Percentiles rank a stretch among this genome's conserved stretches.
Evolutionary conservation across 192 early-diverging fungal genomes (phyloP).

Genomic region (Podila epigama): DNA sequence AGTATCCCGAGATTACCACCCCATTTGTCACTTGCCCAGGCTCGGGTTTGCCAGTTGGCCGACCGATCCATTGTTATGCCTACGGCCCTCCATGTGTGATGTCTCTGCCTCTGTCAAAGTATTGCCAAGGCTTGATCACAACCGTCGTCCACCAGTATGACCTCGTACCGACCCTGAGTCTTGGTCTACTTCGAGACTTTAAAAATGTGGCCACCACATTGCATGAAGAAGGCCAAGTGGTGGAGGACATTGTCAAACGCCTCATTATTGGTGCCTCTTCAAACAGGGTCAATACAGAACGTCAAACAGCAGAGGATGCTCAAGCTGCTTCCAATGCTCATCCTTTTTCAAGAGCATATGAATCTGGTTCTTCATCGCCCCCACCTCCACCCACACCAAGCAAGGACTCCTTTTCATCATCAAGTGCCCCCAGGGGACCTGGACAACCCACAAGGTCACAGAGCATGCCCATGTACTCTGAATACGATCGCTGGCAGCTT

Average conservation of each 20-base stretch:
- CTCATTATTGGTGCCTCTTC: conserved; percentile 56
- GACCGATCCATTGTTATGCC: conserved; percentile 85
- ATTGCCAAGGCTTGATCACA: conserved; percentile 77
- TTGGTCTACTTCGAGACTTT: conserved; percentile 80
- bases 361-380: neutral
- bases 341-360: neutral
- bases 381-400: conserved; percentile 2
- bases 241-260: conserved; percentile 70
- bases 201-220: conserved; percentile 74
- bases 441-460: conserved; percentile 21
- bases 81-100: conserved; percentile 87
- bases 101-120: conserved; percentile 69
- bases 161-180: conserved; percentile 76
- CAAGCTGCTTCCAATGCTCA: conserved; percentile 9
- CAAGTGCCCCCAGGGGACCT: neutral
- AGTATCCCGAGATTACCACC: conserved; percentile 48
- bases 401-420: conserved; percentile 10
- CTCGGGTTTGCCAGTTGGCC: conserved; percentile 71
- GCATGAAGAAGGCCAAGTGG: conserved; percentile 63
- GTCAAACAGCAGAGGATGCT: conserved; percentile 17
- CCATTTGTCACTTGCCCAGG: conserved; percentile 69
- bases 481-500: conserved; percentile 41
- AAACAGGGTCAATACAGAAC: conserved; percentile 28
- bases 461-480: conserved; percentile 42
- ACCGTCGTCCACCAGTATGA: conserved; percentile 86